phyloP scores from a whole-genome alignment of 2,329 filamentous ascomycete species.

The Hypoxylon sp. region DNA sequence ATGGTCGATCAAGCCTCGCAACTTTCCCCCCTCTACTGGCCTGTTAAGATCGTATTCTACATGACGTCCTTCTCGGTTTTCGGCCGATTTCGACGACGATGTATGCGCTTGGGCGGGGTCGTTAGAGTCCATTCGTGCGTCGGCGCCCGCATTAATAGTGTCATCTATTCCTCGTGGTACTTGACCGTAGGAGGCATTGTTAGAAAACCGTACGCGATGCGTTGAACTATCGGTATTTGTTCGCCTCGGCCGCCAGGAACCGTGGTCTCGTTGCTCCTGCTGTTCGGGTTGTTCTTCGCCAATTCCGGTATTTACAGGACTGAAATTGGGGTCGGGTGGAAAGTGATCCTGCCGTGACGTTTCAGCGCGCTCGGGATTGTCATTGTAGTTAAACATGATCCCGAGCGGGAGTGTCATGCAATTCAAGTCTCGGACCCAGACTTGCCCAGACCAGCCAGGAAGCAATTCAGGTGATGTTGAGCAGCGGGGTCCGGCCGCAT shows the following conservation, averaged over 20 bases:
- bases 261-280: background rate
- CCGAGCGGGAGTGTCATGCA: slow-evolving; percentile 33
- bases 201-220: slow-evolving; percentile 38
- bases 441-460: slow-evolving; percentile 30
- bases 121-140: slow-evolving; percentile 32
- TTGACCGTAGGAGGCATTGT: slow-evolving; percentile 28
- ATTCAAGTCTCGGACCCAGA: slow-evolving; percentile 30
- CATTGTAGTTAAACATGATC: slow-evolving; percentile 42
- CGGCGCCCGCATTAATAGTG: slow-evolving; percentile 6
- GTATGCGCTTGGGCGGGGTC: slow-evolving; percentile 24
- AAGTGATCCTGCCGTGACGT: slow-evolving; percentile 35
- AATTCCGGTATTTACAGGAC: slow-evolving; percentile 5
- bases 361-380: slow-evolving; percentile 33
- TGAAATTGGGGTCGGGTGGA: slow-evolving; percentile 28
- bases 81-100: slow-evolving; percentile 32
- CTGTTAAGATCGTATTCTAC: slow-evolving; percentile 31
- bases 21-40: slow-evolving; percentile 8
- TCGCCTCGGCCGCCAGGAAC: slow-evolving; percentile 36
- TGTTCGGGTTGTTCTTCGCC: slow-evolving; percentile 24
- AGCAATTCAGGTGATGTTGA: slow-evolving; percentile 39
- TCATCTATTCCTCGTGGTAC: slow-evolving; percentile 31
- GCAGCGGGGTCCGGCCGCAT: slow-evolving; percentile 30
- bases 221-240: slow-evolving; percentile 36
- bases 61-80: slow-evolving; percentile 24
- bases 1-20: slow-evolving; percentile 12